phyloP scores from a whole-genome alignment of 179 eudicot genomes.

The Beta corolliflora region DNA sequence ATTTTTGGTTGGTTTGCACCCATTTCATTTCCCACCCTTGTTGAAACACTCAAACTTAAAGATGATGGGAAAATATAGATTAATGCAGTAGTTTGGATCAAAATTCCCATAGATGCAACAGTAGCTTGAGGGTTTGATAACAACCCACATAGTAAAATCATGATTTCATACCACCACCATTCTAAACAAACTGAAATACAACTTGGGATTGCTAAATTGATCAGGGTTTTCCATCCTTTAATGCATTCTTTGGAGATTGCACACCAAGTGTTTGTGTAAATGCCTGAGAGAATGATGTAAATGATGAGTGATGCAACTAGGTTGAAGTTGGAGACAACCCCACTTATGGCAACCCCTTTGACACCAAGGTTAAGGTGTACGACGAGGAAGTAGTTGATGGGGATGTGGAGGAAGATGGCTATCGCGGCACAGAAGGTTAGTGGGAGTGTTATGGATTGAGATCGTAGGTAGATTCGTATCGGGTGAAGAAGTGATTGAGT shows the following conservation, averaged over 20 bases:
- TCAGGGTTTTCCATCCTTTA: constrained; percentile 58
- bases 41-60: constrained; percentile 69
- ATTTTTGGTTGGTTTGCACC: constrained; percentile 57
- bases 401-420: constrained; percentile 55
- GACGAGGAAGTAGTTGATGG: constrained; percentile 64
- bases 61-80: constrained; percentile 90
- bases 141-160: constrained; percentile 76
- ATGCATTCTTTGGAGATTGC: constrained; percentile 59
- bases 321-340: constrained; percentile 61
- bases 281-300: constrained; percentile 55
- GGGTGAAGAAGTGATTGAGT: constrained; percentile 65
- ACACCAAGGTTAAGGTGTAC: constrained; percentile 47
- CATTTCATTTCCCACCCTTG: constrained; percentile 69
- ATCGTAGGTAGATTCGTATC: constrained; percentile 62
- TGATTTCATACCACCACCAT: constrained; percentile 99
- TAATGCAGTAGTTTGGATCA: constrained; percentile 76
- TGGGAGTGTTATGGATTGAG: constrained; percentile 71
- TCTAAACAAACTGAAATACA: constrained; percentile 87
- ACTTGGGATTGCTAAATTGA: constrained; percentile 71
- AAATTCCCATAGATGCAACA: constrained; percentile 83
- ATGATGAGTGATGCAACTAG: constrained; percentile 51
- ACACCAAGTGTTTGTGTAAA: constrained; percentile 65
- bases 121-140: constrained; percentile 62
- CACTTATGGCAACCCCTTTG: constrained; percentile 69
- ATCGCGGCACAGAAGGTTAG: constrained; percentile 57